Evolutionary conservation across 805 yeast species (phyloP).

Genomic region (Brettanomyces naardenensis): DNA sequence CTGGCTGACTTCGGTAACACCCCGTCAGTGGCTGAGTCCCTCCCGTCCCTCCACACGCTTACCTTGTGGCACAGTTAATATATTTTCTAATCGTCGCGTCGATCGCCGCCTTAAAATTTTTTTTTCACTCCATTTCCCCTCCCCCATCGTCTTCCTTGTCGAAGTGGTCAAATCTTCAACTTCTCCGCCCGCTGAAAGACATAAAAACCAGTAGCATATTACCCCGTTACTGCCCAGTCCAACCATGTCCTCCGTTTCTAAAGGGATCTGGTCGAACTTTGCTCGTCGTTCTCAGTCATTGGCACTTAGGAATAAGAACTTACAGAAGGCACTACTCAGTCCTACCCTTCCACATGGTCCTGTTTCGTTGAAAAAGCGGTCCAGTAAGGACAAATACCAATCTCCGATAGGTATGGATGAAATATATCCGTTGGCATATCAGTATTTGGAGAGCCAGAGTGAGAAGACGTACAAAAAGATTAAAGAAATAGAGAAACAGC

Average conservation of each 20-base stretch:
- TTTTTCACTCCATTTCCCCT: neutral
- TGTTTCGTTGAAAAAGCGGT: conserved; percentile 35
- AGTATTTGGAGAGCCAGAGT: conserved; percentile 43
- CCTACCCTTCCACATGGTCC: conserved; percentile 41
- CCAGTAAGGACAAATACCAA: conserved; percentile 43
- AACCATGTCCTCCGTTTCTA: too few species aligned
- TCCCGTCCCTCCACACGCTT: too few species aligned
- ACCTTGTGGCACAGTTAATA: too few species aligned
- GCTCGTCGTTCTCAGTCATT: conserved; percentile 25
- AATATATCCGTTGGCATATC: conserved; percentile 64
- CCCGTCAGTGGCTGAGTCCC: too few species aligned
- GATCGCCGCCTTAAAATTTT: too few species aligned
- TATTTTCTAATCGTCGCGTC: too few species aligned
- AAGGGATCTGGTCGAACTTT: conserved; percentile 30
- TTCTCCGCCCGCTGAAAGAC: too few species aligned
- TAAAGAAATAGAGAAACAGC: conserved; percentile 25
- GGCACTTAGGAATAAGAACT: conserved; percentile 19
- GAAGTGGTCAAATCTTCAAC: too few species aligned
- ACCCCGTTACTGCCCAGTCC: too few species aligned
- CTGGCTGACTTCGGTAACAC: too few species aligned
- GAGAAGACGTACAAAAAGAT: conserved; percentile 31
- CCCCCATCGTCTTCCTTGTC: too few species aligned
- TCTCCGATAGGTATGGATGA: conserved; percentile 66
- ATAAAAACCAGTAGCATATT: conserved; percentile 9
- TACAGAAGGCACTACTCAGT: conserved; percentile 24